A percentile compares a stretch with the other conserved stretches of the same genome.
phyloP scores from a whole-genome alignment of 768 basidiomycete species.

The Trametes cinnabarina region DNA sequence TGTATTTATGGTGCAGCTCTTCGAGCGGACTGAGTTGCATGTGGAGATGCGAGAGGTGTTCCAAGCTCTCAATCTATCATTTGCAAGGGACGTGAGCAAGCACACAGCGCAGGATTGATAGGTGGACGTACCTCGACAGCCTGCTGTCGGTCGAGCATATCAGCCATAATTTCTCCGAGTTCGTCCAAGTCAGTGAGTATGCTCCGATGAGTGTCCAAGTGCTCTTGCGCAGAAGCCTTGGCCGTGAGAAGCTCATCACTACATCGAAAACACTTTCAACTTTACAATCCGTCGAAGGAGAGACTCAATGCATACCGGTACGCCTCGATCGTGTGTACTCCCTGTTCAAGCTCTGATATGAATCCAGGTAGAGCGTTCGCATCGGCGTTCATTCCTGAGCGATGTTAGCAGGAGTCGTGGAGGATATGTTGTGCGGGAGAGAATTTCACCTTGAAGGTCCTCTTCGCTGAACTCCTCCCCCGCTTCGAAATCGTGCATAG shows the following conservation, averaged over 20 bases:
- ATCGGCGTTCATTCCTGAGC: constrained; percentile 74
- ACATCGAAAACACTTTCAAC: neutral
- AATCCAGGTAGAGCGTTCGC: constrained; percentile 75
- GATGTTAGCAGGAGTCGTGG: neutral
- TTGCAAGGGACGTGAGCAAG: neutral
- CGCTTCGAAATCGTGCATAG: constrained; percentile 64
- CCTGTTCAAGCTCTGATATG: constrained; percentile 67
- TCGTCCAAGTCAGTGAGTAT: constrained; percentile 69
- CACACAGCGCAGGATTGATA: neutral
- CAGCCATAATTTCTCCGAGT: constrained; percentile 74
- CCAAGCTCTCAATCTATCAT: constrained; percentile 48
- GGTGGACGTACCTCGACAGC: constrained; percentile 54
- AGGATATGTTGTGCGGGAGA: neutral
- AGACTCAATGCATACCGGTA: constrained; percentile 48
- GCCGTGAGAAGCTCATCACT: constrained; percentile 52
- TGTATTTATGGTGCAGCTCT: constrained; percentile 62
- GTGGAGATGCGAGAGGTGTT: constrained; percentile 54
- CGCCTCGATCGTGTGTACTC: constrained; percentile 48
- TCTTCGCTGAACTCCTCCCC: constrained; percentile 66
- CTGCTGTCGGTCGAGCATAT: constrained; percentile 71
- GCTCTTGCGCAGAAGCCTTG: constrained; percentile 43
- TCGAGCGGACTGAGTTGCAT: constrained; percentile 60
- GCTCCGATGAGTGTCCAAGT: constrained; percentile 47
- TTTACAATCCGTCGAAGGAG: neutral
- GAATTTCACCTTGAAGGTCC: constrained; percentile 57